A percentile compares a stretch with the other conserved stretches of the same genome.
phyloP scores from a whole-genome alignment of 208 protist species.

The Wallacemonas sp. region DNA sequence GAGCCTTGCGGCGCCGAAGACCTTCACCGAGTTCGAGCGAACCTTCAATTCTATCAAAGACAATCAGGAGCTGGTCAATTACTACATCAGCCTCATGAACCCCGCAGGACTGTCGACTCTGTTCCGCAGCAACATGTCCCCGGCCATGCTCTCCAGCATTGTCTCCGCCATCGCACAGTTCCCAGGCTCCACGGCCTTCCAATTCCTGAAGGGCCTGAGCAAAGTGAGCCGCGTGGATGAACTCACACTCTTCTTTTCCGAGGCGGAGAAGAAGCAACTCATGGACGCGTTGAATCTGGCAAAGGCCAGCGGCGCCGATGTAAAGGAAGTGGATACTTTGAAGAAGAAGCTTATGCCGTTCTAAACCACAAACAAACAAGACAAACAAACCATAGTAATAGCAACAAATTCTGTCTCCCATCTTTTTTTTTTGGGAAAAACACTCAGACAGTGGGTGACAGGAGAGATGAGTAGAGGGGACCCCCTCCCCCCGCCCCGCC shows the following conservation, averaged over 20 bases:
- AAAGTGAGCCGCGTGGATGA: slow-evolving; percentile 79
- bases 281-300: slow-evolving; percentile 54
- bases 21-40: slow-evolving; percentile 89
- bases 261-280: slow-evolving; percentile 61
- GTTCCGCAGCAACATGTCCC: slow-evolving; percentile 87
- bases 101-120: slow-evolving; percentile 50
- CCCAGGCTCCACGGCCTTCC: slow-evolving; percentile 33
- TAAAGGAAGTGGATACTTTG: slow-evolving; percentile 48
- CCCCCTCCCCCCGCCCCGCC: too few species aligned
- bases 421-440: neutral
- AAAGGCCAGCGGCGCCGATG: slow-evolving; percentile 41
- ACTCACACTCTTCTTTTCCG: slow-evolving; percentile 78
- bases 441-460: too few species aligned
- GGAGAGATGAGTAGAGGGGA: too few species aligned
- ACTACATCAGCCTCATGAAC: slow-evolving; percentile 69
- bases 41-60: slow-evolving; percentile 59
- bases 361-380: slow-evolving; percentile 1
- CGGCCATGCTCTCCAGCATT: slow-evolving; percentile 76
- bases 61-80: slow-evolving; percentile 63
- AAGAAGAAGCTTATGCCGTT: slow-evolving; percentile 53
- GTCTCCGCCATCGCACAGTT: slow-evolving; percentile 45
- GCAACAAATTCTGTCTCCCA: slow-evolving; percentile 10
- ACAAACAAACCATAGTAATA: slow-evolving; percentile 5
- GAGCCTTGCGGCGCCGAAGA: slow-evolving; percentile 66
- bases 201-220: slow-evolving; percentile 71